Evolutionary conservation across 2,329 filamentous ascomycete species (phyloP), one percentile per base, ranked within the genome.

Genomic region (Fusarium hostae): DNA sequence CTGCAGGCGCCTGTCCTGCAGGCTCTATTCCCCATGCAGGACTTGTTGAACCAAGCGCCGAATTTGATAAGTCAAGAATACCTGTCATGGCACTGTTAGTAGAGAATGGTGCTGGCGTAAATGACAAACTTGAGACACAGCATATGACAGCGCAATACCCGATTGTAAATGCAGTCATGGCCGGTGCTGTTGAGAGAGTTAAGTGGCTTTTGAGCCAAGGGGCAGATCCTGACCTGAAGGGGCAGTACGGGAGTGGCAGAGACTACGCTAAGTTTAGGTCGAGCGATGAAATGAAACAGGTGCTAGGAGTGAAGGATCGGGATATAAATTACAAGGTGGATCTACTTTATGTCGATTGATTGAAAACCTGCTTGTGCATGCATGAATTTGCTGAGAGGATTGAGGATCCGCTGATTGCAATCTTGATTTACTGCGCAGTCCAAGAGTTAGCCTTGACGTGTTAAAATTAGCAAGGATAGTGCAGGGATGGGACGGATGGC

Each of bases 191-290:
- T 18, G 55, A 75, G 28, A 59, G 73, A 22, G 71, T 68, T 4
- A 72, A 58, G 35, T 75, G 73, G 73, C 34, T 75, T 9, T 18
- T 75, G 32, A 45, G 18, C 22, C 64, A 61, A 6, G 73, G 73
- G 10, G 70, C 70, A 9, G 63, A 75, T 61, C 60, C 73, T 28
- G 20, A 58, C 28, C 6, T 52, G 15, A 51, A 35, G 20, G 73
- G 73, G 2, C 47, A 43, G 9, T 68, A 55, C n/a, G 73, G 73
- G 5, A 75, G 64, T 34, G 72, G 72, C 4, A 37, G 24, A 35
- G 50, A 66, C 22, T 59, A 55, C 34, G 73, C 61, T 5, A 22
- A 26, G 11, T 51, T 51, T 50, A 52, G n/a, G 13, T 52, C 55
- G 5, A 68, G 63, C 30, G 41, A 63, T 13, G 54, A 74, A 32